Base-by-base conservation (phyloP, 1,284 basidiomycete species). In the Cutaneotrichosporon cutaneum region DNA sequence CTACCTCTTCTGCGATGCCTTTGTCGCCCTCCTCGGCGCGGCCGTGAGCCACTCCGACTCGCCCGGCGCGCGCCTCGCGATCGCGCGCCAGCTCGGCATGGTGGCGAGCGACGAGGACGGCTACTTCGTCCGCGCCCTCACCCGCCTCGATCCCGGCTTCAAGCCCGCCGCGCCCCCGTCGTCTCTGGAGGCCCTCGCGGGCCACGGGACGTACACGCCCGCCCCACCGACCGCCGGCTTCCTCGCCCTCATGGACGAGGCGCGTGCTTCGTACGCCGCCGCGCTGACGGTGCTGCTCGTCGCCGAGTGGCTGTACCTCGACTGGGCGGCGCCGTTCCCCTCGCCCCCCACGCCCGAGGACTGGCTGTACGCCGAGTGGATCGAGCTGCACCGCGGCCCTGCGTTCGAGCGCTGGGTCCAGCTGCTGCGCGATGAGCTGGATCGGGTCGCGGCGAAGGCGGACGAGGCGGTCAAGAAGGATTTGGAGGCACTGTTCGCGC, bases 231-330 rank as follows among this genome's bases (percentile, higher is more conserved):
- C 65, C 0, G 7, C 21, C 10, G 57, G 22, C 1, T 63, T 66
- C 53, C 27, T 61, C 14, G 35, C 16, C 9, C 56, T 63, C 44
- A 66, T 66, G 65, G 14, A 52, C 56, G 50, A 45, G 8, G 45
- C 59, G 10, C 57, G 59, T 21, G 33, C 27, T n/a, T 39, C 32
- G 27, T 66, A 66, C 33, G 56, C 54, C 4, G 30, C 47, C 18
- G 59, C 61, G 5, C 61, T 66, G 44, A 42, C 44, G 4, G 59
- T 63, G 16, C 57, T 66, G 5, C 65, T 66, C n/a, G 65, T 66
- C 30, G 65, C 65, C 36, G 65, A 66, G 57, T 66, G 65, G 65
- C 56, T 66, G 22, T 66, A 66, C 58, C 61, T 63, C 57, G 65
- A 66, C 61, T 66, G 65, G 65, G 64, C 59, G 26, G 62, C 54